Percentiles rank a stretch among this genome's conserved stretches.
These are phyloP conservation scores for Maudiozyma serrabonitensis DNA, from an alignment of 805 yeast species.

Conservation along the genomic window DNA sequence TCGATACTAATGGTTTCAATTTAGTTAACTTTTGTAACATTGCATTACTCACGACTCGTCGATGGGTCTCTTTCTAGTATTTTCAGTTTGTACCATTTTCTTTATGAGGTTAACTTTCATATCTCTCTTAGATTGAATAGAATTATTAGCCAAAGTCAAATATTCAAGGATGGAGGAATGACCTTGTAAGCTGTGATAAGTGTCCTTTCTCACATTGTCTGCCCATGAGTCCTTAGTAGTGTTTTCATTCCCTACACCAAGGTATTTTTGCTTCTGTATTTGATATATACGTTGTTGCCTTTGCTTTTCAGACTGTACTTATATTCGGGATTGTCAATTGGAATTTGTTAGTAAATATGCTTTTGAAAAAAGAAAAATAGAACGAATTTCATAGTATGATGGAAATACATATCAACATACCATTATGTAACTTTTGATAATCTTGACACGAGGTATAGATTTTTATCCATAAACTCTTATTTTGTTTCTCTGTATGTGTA, in stretches of 20 bases:
- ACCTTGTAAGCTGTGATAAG: conserved; percentile 20
- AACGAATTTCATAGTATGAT: not conserved
- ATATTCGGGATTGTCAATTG: too few species aligned
- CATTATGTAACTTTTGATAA: not conserved
- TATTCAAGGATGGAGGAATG: conserved; percentile 27
- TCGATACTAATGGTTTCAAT: too few species aligned
- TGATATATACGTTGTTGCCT: conserved; percentile 50
- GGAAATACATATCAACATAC: not conserved
- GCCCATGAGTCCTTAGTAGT: conserved; percentile 65
- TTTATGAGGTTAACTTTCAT: conserved; percentile 20
- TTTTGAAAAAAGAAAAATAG: too few species aligned
- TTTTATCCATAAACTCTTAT: too few species aligned
- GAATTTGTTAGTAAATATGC: too few species aligned
- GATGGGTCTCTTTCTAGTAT: conserved; percentile 4
- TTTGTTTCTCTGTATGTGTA: too few species aligned
- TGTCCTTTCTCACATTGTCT: conserved; percentile 34
- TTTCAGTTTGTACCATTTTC: conserved; percentile 14
- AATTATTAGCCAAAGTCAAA: conserved; percentile 16
- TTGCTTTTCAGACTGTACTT: conserved; percentile 49
- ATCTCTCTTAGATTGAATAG: conserved; percentile 13
- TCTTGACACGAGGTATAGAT: too few species aligned
- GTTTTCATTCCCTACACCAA: conserved; percentile 69
- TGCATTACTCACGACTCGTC: not conserved
- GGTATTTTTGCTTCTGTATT: conserved; percentile 47
- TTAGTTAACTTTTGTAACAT: not conserved